Evolutionary conservation across 2,329 filamentous ascomycete genomes (phyloP).

Genomic region (Clonostachys rhizophaga): DNA sequence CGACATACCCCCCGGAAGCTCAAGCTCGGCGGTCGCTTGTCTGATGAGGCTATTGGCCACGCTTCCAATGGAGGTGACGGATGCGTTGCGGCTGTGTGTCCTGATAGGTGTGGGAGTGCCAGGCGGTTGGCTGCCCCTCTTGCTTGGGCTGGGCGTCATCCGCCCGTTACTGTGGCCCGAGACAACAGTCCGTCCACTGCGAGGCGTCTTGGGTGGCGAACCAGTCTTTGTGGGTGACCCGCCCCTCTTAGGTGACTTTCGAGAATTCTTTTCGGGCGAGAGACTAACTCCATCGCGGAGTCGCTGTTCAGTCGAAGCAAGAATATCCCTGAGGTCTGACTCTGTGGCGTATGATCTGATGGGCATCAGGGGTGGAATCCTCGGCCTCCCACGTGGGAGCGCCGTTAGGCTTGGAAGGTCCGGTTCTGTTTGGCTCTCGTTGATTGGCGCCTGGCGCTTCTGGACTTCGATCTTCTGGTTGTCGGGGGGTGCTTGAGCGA

Average conservation of each 20-base stretch:
- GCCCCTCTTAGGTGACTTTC: constrained; percentile 15
- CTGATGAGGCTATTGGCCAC: constrained; percentile 34
- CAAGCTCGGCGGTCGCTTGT: constrained; percentile 24
- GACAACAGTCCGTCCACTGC: constrained; percentile 9
- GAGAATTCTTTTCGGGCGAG: constrained; percentile 22
- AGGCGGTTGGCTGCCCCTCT: constrained; percentile 11
- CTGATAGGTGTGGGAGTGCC: constrained; percentile 7
- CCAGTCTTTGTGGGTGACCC: constrained; percentile 8
- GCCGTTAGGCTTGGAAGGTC: constrained; percentile 2
- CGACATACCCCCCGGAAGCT: constrained; percentile 27
- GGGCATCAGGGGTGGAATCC: neutral
- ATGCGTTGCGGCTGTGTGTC: constrained; percentile 12
- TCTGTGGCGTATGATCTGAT: constrained; percentile 24
- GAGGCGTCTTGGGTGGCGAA: constrained; percentile 14
- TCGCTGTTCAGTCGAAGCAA: constrained; percentile 47
- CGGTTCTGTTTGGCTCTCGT: constrained; percentile 12
- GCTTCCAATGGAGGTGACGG: constrained; percentile 23
- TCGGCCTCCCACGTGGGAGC: neutral
- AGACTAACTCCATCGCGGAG: constrained; percentile 31
- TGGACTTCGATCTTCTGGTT: constrained; percentile 6
- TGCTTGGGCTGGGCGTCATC: constrained; percentile 17
- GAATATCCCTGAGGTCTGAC: constrained; percentile 43
- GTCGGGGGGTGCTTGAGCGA: constrained; percentile 2
- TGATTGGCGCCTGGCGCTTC: constrained; percentile 5
- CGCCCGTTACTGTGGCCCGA: constrained; percentile 1